Base-by-base conservation (phyloP, 108 stramenopile genomes). In the Aurantiochytrium sp. region DNA sequence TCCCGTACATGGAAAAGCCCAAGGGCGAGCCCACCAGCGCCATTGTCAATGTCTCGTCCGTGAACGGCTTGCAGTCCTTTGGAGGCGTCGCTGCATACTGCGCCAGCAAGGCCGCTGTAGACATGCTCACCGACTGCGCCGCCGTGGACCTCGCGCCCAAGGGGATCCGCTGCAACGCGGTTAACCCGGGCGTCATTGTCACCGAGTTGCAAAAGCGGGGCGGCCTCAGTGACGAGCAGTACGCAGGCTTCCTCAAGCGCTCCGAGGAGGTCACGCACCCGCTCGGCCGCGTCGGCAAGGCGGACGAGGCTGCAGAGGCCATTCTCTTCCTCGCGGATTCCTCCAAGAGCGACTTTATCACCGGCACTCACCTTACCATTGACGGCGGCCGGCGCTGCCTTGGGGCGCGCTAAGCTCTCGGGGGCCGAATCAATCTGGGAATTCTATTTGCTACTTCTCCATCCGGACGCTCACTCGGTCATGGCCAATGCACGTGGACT, bases 61-160 rank as follows among this genome's bases (percentile, higher is more conserved):
- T 52, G 21, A 52, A 50, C 1, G 85, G 85, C 4, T 6, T 52
- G 0, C 86, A 55, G 3, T 27, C 21, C 24, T 34, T 86, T 52
- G 54, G 17, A 4, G 86, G 86, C n/a, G 34, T 55, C 30, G 54
- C 86, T 4, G 48, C 86, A 17, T 86, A 86, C 86, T 86, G 86
- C 55, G 55, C 50, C 34, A 21, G 30, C 36, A 86, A 86, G n/a
- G 86, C 54, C 4, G 55, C 55, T 22, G 31, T 55, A 19, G 86
- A 86, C 31, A 52, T 52, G 54, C 86, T 86, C 48, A 86, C 86
- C 37, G 48, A 52, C 42, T 86, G 86, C 30, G 54, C 34, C 4
- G 86, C 86, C 4, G 31, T 55, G 19, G 86, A 86, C 19, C 55
- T 86, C 37, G 55, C 86, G 10, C 54, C 54, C n/a, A 22, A 22